Conservation (phyloP, 2,329 filamentous ascomycete genomes). For the Verticillium albo-atrum region DNA sequence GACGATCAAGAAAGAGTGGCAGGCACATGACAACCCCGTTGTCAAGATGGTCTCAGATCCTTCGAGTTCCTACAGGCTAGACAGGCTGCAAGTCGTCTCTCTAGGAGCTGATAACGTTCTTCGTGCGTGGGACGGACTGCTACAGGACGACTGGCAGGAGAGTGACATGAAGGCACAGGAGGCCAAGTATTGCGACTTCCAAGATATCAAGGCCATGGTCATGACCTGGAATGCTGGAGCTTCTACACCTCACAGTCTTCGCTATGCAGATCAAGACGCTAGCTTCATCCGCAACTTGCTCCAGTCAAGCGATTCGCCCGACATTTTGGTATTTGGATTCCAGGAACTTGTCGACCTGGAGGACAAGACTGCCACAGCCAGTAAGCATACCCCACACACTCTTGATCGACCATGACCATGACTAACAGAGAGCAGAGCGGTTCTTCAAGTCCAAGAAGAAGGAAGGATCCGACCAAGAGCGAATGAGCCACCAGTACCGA, state of each 20-base stretch:
- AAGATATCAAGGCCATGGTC: slow-evolving; percentile 73
- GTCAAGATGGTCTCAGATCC: slow-evolving; percentile 72
- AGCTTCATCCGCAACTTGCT: slow-evolving; percentile 79
- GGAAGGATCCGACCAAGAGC: slow-evolving; percentile 73
- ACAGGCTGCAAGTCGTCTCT: slow-evolving; percentile 79
- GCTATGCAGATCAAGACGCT: slow-evolving; percentile 64
- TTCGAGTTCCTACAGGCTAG: slow-evolving; percentile 79
- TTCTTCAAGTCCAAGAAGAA: slow-evolving; percentile 91
- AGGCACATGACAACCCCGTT: slow-evolving; percentile 80
- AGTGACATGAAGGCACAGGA: slow-evolving; percentile 81
- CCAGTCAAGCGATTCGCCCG: slow-evolving; percentile 70
- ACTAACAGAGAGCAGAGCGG: slow-evolving; percentile 52
- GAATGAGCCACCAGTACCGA: slow-evolving; percentile 96
- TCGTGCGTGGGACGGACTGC: slow-evolving; percentile 83
- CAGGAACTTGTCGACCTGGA: slow-evolving; percentile 98
- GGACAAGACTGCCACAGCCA: slow-evolving; percentile 96
- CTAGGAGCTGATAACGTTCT: slow-evolving; percentile 84
- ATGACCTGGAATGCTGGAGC: slow-evolving; percentile 98
- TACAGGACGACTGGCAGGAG: slow-evolving; percentile 95
- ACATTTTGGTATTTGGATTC: slow-evolving; percentile 93
- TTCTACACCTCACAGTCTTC: slow-evolving; percentile 80
- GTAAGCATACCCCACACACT: slow-evolving; percentile 36
- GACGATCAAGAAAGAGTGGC: slow-evolving; percentile 92
- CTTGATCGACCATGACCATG: not conserved
- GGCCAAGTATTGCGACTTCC: slow-evolving; percentile 77